A percentile compares a stretch with the other conserved stretches of the same genome.
These are phyloP conservation scores for Acephala macrosclerotiorum DNA, from an alignment of 2,329 filamentous ascomycete genomes.

Conservation along the genomic window DNA sequence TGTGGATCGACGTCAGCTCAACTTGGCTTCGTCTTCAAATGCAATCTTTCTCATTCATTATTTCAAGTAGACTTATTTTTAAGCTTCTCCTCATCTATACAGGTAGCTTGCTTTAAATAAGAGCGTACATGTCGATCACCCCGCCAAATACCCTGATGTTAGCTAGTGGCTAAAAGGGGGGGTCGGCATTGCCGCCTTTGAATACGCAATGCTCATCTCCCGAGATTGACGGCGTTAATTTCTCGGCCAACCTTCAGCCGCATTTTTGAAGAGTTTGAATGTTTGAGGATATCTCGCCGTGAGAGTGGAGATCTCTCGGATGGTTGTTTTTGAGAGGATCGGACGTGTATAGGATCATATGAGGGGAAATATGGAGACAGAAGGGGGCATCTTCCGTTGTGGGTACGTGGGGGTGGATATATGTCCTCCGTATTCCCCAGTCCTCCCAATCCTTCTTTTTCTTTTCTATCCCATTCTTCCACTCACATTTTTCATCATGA, in stretches of 20 bases:
- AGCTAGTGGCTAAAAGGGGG: background rate
- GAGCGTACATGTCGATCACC: background rate
- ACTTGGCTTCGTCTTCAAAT: background rate
- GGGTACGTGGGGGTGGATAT: background rate
- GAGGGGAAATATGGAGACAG: slow-evolving; percentile 2
- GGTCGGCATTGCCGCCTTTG: background rate
- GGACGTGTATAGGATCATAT: background rate
- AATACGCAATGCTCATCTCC: background rate
- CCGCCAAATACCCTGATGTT: too few species aligned
- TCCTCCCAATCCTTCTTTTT: background rate
- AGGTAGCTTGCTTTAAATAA: background rate
- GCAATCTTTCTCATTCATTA: background rate
- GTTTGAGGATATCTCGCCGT: background rate
- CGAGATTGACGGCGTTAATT: background rate
- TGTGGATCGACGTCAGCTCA: too few species aligned
- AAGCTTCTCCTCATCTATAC: slow-evolving; percentile 7
- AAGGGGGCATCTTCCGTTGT: background rate
- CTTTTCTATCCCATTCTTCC: background rate
- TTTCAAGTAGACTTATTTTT: background rate
- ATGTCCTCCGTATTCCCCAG: background rate
- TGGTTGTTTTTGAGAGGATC: background rate
- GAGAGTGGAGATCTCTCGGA: background rate
- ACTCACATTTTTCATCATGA: background rate
- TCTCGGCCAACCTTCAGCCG: background rate
- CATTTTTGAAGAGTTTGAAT: background rate